Evolutionary conservation across 371 early-diverging fungal genomes (phyloP).

Genomic region (Mucor velutinosus): DNA sequence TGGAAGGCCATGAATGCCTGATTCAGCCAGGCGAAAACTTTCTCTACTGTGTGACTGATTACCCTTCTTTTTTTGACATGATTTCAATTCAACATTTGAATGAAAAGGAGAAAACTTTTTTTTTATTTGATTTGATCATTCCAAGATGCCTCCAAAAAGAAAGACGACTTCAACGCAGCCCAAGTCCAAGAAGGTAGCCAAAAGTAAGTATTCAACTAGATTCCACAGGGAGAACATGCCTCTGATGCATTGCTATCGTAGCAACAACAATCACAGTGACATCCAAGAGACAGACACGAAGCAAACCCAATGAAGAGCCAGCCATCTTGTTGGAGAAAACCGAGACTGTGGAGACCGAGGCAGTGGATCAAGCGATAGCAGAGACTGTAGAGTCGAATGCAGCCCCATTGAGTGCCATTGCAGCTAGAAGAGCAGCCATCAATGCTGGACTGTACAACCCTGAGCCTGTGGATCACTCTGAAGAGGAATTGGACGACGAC

Average conservation of each 20-base stretch:
- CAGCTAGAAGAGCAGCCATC: conserved; percentile 25
- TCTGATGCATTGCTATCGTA: not conserved
- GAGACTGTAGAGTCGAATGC: not conserved
- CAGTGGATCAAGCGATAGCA: not conserved
- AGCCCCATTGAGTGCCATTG: conserved; percentile 25
- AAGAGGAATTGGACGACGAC: not conserved
- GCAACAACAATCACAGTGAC: not conserved
- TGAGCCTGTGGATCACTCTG: not conserved
- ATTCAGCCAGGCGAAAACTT: not conserved
- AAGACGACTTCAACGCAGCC: not conserved
- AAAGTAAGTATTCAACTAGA: not conserved
- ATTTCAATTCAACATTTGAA: not conserved
- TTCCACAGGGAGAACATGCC: not conserved
- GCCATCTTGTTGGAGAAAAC: not conserved
- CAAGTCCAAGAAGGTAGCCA: not conserved
- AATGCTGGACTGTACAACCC: conserved; percentile 17
- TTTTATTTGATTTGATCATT: not conserved
- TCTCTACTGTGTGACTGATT: not conserved
- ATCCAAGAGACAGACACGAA: not conserved
- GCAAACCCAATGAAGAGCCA: not conserved
- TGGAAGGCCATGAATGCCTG: no score
- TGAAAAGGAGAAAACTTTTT: not conserved
- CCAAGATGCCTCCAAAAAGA: conserved; percentile 13
- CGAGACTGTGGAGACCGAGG: not conserved
- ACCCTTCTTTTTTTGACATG: not conserved